Conservation (phyloP, 257 asterid species). For the Nemophila menziesii region DNA sequence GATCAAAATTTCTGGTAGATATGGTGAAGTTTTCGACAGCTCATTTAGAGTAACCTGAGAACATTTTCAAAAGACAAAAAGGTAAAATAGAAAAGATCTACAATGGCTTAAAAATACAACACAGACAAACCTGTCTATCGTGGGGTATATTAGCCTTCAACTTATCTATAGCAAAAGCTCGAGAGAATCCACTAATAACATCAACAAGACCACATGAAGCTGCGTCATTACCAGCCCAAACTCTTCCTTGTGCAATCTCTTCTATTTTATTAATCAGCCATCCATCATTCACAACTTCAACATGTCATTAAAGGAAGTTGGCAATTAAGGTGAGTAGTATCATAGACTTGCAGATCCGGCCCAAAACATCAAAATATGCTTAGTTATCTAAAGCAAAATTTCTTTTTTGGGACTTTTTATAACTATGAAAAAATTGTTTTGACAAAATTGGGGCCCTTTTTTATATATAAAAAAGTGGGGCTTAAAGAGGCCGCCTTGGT, state of each 20-base stretch:
- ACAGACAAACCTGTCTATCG: constrained; percentile 82
- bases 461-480: no score
- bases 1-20: constrained; percentile 6
- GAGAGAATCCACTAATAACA: constrained; percentile 82
- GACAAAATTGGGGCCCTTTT: no score
- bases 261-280: constrained; percentile 80
- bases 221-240: constrained; percentile 93
- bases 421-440: no score
- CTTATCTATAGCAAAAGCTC: constrained; percentile 92
- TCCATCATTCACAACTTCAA: constrained; percentile 14
- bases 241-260: constrained; percentile 98
- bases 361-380: no score
- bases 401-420: no score
- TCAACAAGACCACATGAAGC: constrained; percentile 83
- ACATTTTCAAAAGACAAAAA: no score
- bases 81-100: no score
- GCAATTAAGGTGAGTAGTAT: no score
- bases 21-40: constrained; percentile 8
- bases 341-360: no score
- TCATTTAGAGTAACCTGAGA: constrained; percentile 75
- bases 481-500: no score
- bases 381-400: no score
- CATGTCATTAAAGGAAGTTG: neutral
- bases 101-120: no score
- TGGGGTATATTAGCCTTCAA: constrained; percentile 80